Conservation (phyloP, 2,329 filamentous ascomycete species). For the Aspergillus novofumigatus region DNA sequence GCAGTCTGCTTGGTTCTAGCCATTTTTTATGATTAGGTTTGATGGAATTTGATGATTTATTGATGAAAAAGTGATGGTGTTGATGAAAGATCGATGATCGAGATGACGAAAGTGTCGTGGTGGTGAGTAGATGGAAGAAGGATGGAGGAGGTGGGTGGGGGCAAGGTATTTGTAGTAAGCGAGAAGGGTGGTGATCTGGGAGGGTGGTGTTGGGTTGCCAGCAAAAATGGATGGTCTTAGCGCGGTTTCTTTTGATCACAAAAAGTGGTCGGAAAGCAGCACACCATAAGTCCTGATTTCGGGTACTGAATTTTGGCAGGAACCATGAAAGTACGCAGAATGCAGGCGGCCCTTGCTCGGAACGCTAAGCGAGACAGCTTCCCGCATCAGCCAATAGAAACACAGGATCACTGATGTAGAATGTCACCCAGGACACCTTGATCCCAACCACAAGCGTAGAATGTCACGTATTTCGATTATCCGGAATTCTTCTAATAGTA, state of each 20-base stretch:
- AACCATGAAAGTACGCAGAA: constrained; percentile 9
- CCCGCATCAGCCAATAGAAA: constrained; percentile 30
- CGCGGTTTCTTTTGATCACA: constrained; percentile 25
- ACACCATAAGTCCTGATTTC: constrained; percentile 31
- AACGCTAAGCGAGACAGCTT: constrained; percentile 32
- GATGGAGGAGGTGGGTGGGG: constrained; percentile 37
- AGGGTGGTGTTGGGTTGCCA: constrained; percentile 14
- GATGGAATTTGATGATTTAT: constrained; percentile 24
- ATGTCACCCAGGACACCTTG: constrained; percentile 26
- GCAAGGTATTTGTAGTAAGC: constrained; percentile 38
- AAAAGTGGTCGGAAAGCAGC: constrained; percentile 32
- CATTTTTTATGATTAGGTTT: constrained; percentile 36
- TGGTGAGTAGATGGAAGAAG: constrained; percentile 31
- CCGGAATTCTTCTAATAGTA: constrained; percentile 10
- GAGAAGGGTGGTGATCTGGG: constrained; percentile 34
- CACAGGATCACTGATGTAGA: constrained; percentile 34
- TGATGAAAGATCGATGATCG: constrained; percentile 27
- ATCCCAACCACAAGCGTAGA: constrained; percentile 30
- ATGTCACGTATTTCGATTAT: constrained; percentile 13
- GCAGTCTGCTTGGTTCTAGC: constrained; percentile 52
- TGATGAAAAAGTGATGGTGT: constrained; percentile 28
- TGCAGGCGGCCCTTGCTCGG: constrained; percentile 18
- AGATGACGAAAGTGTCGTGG: constrained; percentile 4
- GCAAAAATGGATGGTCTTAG: constrained; percentile 24
- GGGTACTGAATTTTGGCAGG: constrained; percentile 22